Conservation (phyloP, 2,329 filamentous ascomycete genomes). For the Shiraia sp. region DNA sequence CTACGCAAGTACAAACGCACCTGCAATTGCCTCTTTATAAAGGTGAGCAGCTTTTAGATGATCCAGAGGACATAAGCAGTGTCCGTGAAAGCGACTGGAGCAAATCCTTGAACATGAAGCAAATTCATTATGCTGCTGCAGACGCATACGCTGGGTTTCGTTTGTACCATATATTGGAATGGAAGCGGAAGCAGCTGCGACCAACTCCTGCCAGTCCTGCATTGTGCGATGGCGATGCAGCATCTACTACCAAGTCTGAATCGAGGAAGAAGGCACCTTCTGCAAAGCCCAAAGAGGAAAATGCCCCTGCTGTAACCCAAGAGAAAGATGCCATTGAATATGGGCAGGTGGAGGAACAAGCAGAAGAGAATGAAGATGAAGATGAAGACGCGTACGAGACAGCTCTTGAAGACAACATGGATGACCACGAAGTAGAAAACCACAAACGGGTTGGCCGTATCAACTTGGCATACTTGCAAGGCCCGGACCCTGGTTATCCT, state of each 20-base stretch:
- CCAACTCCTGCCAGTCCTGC: constrained; percentile 73
- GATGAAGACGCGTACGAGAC: constrained; percentile 43
- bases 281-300: constrained; percentile 9
- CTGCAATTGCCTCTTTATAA: constrained; percentile 79
- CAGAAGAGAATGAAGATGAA: constrained; percentile 30
- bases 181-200: constrained; percentile 65
- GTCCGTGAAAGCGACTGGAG: constrained; percentile 81
- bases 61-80: constrained; percentile 14
- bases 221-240: constrained; percentile 65
- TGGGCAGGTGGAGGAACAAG: constrained; percentile 17
- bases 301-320: constrained; percentile 8
- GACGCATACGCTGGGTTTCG: constrained; percentile 85
- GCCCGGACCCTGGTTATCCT: constrained; percentile 20
- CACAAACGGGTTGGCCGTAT: constrained; percentile 26
- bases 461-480: constrained; percentile 14
- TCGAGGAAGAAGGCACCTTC: constrained; percentile 10
- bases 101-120: constrained; percentile 60
- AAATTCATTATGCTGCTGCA: constrained; percentile 74
- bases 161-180: constrained; percentile 72
- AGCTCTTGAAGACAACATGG: constrained; percentile 31
- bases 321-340: constrained; percentile 22
- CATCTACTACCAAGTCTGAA: constrained; percentile 10
- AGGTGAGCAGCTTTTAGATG: constrained; percentile 55
- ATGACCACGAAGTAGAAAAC: constrained; percentile 27
- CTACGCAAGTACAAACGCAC: constrained; percentile 70